Conservation (phyloP, 2,329 filamentous ascomycete species). For the Exophiala alcalophila region DNA sequence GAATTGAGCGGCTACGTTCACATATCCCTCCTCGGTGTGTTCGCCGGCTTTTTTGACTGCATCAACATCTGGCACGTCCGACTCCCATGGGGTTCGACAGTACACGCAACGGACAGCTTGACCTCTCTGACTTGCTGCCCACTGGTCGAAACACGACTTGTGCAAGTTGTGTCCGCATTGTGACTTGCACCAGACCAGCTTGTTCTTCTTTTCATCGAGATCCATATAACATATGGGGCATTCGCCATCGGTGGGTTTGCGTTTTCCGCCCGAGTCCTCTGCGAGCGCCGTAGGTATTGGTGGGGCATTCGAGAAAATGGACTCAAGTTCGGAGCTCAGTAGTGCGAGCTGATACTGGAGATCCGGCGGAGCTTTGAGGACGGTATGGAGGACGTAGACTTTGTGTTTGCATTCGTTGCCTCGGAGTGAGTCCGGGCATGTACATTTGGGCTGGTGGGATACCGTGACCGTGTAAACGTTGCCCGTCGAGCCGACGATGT, state of each 20-base stretch:
- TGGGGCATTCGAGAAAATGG: conserved; percentile 55
- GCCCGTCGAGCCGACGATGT: conserved; percentile 60
- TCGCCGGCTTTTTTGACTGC: conserved; percentile 33
- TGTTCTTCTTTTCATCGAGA: conserved; percentile 46
- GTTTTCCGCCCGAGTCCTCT: conserved; percentile 43
- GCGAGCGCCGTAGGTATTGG: conserved; percentile 44
- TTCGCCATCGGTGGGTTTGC: conserved; percentile 60
- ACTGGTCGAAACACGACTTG: conserved; percentile 55
- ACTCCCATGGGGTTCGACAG: conserved; percentile 45
- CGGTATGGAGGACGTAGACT: conserved; percentile 51
- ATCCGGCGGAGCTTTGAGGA: conserved; percentile 55
- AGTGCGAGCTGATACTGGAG: conserved; percentile 61
- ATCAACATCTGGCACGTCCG: conserved; percentile 33
- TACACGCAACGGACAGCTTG: conserved; percentile 44
- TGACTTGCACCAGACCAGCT: conserved; percentile 57
- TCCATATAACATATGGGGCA: conserved; percentile 63
- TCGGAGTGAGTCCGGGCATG: conserved; percentile 54
- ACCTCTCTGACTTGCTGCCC: conserved; percentile 41
- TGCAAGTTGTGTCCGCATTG: conserved; percentile 64
- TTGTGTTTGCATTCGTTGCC: conserved; percentile 59
- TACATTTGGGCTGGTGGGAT: conserved; percentile 51
- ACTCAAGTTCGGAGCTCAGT: conserved; percentile 55
- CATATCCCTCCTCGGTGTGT: conserved; percentile 41
- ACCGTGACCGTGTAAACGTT: conserved; percentile 60
- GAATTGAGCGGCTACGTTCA: conserved; percentile 45